These are phyloP conservation scores for Panaeolus papilionaceus DNA, from an alignment of 768 basidiomycete genomes.

Conservation along the genomic window DNA sequence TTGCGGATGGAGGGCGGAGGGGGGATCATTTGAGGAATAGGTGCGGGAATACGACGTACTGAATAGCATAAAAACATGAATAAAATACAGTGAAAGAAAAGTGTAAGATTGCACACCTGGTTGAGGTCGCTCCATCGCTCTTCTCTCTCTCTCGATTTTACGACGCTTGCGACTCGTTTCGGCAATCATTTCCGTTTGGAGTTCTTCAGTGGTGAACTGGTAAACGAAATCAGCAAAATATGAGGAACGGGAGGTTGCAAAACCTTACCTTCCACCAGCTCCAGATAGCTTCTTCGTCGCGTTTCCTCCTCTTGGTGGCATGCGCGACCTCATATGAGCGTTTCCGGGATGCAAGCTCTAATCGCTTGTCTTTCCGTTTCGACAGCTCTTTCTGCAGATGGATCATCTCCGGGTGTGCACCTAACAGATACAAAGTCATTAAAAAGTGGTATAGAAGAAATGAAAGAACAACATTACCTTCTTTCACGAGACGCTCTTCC, in stretches of 20 bases:
- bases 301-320: conserved; percentile 62
- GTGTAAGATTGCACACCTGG: conserved; percentile 56
- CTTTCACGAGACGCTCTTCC: conserved; percentile 83
- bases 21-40: conserved; percentile 46
- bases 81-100: conserved; percentile 5
- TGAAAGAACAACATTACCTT: conserved; percentile 56
- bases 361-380: conserved; percentile 78
- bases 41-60: conserved; percentile 67
- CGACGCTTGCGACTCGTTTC: conserved; percentile 89
- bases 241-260: neutral
- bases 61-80: conserved; percentile 16
- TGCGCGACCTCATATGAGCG: conserved; percentile 71
- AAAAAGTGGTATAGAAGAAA: neutral
- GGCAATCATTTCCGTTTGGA: conserved; percentile 88
- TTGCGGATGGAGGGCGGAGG: conserved; percentile 70
- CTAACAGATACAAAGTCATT: conserved; percentile 42
- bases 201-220: conserved; percentile 76
- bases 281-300: conserved; percentile 84
- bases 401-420: conserved; percentile 84
- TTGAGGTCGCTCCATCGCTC: conserved; percentile 77
- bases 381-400: conserved; percentile 83
- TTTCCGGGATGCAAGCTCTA: conserved; percentile 81
- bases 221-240: conserved; percentile 18
- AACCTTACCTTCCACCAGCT: conserved; percentile 85
- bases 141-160: conserved; percentile 83